phyloP scores from a whole-genome alignment of 345 rosid genomes.

The Draba incana region DNA sequence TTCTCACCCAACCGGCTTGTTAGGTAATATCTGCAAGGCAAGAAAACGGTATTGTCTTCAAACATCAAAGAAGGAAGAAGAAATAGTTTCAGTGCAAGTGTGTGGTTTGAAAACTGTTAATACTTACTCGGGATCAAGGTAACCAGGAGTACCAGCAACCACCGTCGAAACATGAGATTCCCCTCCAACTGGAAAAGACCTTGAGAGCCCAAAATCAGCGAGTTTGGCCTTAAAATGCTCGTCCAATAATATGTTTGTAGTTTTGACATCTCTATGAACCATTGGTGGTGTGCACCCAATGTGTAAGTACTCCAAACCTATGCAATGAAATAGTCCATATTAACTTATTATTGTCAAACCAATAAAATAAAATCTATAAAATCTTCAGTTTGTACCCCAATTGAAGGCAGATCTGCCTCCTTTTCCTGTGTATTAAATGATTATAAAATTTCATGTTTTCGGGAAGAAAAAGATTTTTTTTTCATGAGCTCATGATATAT shows the following conservation, averaged over 20 bases:
- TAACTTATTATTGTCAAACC: no score
- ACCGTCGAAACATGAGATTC: slow-evolving; percentile 27
- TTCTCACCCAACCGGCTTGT: slow-evolving; percentile 1
- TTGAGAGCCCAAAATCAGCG: slow-evolving; percentile 52
- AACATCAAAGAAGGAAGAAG: neutral
- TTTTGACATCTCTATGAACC: slow-evolving; percentile 50
- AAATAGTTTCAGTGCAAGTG: no score
- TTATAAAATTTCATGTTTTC: neutral
- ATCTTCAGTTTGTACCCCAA: no score
- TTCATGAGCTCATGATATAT: neutral
- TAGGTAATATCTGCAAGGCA: neutral
- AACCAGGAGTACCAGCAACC: slow-evolving; percentile 39
- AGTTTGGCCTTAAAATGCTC: slow-evolving; percentile 48
- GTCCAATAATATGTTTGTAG: slow-evolving; percentile 46
- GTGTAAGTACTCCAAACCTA: slow-evolving; percentile 52
- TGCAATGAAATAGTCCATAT: neutral
- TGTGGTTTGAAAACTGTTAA: neutral
- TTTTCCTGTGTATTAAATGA: slow-evolving; percentile 14
- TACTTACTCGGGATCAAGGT: slow-evolving; percentile 57
- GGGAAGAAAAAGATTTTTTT: neutral
- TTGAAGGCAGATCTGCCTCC: slow-evolving; percentile 23
- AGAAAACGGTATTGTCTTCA: neutral
- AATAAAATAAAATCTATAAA: no score
- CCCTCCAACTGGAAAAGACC: slow-evolving; percentile 29
- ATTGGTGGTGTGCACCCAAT: slow-evolving; percentile 50